A percentile compares a stretch with the other conserved stretches of the same genome.
Conservation (phyloP, 768 basidiomycete species). For the Hygrophorus russula region DNA sequence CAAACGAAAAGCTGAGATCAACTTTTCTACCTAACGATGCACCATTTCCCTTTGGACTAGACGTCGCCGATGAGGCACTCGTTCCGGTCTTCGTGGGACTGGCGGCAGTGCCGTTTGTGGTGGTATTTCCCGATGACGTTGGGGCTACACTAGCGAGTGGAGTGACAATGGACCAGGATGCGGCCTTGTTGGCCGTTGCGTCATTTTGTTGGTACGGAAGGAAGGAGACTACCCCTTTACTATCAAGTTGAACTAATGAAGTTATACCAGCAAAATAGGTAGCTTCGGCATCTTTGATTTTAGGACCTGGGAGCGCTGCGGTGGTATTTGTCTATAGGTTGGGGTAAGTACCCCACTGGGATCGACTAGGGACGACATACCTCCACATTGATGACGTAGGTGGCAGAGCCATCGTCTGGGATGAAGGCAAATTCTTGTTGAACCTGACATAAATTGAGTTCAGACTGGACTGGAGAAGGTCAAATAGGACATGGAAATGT, state of each 20-base stretch:
- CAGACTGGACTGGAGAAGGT: neutral
- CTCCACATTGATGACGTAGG: constrained; percentile 66
- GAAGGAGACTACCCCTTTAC: constrained; percentile 47
- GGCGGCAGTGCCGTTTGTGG: neutral
- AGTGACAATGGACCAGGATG: constrained; percentile 37
- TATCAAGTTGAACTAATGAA: constrained; percentile 59
- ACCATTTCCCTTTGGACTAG: no score
- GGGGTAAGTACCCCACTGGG: neutral
- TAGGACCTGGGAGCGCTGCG: constrained; percentile 45
- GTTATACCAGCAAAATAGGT: constrained; percentile 52
- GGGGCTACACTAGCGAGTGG: constrained; percentile 31
- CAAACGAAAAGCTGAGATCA: no score
- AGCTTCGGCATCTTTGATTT: constrained; percentile 44
- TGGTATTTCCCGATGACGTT: neutral
- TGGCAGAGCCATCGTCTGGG: constrained; percentile 58
- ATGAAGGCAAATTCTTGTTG: constrained; percentile 70
- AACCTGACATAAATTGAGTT: constrained; percentile 24
- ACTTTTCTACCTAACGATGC: no score
- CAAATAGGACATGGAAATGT: constrained; percentile 10
- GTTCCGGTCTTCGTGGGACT: neutral
- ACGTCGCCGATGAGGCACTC: no score
- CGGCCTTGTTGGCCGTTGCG: constrained; percentile 27
- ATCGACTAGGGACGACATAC: constrained; percentile 17
- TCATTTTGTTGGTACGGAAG: constrained; percentile 44
- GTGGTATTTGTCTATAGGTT: constrained; percentile 51